A percentile compares a stretch with the other conserved stretches of the same genome.
These are phyloP conservation scores for Colletotrichum scovillei DNA, from an alignment of 2,329 filamentous ascomycete species.

Conservation along the genomic window DNA sequence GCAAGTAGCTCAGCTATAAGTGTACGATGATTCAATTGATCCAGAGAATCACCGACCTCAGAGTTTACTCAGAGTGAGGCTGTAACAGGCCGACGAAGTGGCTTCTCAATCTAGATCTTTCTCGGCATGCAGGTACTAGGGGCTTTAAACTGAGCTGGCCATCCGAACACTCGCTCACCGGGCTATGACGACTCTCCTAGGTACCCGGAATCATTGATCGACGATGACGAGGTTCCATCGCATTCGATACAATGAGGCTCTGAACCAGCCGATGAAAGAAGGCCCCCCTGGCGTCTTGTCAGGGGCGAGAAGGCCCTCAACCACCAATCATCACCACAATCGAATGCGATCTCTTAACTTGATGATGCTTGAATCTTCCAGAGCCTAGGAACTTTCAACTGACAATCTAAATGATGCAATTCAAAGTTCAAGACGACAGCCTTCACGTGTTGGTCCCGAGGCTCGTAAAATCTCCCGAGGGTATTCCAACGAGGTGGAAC, in stretches of 20 bases:
- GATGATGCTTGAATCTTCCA: background rate
- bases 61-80: background rate
- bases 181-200: background rate
- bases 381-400: background rate
- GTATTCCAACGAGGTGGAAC: no score
- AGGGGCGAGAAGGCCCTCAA: no score
- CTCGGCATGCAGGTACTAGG: background rate
- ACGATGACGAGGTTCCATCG: background rate
- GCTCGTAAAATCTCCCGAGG: background rate
- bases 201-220: background rate
- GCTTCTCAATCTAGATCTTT: background rate
- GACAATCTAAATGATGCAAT: background rate
- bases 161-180: background rate
- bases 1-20: background rate
- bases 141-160: background rate
- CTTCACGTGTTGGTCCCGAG: background rate
- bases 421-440: background rate
- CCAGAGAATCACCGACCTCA: accelerated
- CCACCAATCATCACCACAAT: background rate
- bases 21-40: background rate
- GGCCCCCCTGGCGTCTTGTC: background rate
- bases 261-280: background rate
- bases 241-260: background rate
- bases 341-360: background rate
- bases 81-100: background rate